Base-by-base conservation (phyloP, 768 basidiomycete species). In the Phallus indusiatus region DNA sequence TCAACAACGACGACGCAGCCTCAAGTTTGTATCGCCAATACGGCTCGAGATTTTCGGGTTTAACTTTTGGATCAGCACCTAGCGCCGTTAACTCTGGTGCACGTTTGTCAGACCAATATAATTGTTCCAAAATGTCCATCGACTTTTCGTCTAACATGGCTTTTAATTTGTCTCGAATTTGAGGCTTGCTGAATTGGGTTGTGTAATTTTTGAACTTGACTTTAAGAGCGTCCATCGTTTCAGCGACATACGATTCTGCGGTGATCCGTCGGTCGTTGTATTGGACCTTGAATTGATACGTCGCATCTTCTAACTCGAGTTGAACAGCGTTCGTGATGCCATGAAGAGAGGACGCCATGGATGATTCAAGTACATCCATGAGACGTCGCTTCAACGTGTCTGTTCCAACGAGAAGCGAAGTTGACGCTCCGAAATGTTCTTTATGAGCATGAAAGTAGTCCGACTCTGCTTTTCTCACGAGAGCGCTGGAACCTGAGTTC, bases 221-320 rank as follows among this genome's bases (percentile, higher is more conserved):
- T 74, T 99, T 99, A 62, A 99, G 82, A 6, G 81, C 77, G 67
- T 99, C 96, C 72, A 98, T 86, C 1, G 94, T 94, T 73, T 98
- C 96, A 7, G 96, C 94, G 52, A 99, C 91, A 69, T 99, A 99
- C 1, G 92, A 94, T 71, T 99, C 96, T 11, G 96, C 86, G 0
- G 90, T 88, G 61, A 97, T 90, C 21, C 91, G 82, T 21, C 92
- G 85, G 73, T 99, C 96, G 68, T 99, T 99, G 74, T 91, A 92
- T 70, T 94, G 88, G 1, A 99, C 96, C 73, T 99, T 99, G 82
- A 99, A 99, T 71, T 98, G 96, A 70, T 99, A 99, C 12, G 86
- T 86, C 1, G 96, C 86, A 67, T 98, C 96, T 71, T 99, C 96
- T 9, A 99, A 78, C 70, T 99, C 96, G 42, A 97, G 82, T 66